phyloP scores from a whole-genome alignment of 164 flowering plant species.

The Liquidambar formosana region DNA sequence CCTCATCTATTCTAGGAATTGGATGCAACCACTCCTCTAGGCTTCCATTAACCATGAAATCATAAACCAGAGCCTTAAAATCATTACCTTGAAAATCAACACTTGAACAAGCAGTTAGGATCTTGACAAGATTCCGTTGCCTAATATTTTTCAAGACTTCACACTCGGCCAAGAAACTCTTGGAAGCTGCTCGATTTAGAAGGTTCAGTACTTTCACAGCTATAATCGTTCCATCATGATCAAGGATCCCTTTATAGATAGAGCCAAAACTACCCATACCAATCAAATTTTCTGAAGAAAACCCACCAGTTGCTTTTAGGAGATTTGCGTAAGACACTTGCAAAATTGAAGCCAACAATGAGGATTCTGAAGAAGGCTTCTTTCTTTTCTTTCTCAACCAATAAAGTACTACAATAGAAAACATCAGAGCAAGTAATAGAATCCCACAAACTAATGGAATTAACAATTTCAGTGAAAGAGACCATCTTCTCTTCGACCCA shows the following conservation, averaged over 20 bases:
- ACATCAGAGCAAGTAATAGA: not conserved
- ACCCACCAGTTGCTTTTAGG: constrained; percentile 24
- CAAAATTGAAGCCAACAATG: not conserved
- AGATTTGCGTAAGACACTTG: constrained; percentile 25
- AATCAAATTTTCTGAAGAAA: constrained; percentile 26
- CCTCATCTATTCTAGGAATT: not conserved
- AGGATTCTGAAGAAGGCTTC: not conserved
- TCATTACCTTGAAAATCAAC: too few species aligned
- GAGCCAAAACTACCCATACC: constrained; percentile 32
- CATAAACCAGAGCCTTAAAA: too few species aligned
- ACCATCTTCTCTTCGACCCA: not conserved
- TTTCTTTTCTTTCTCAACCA: constrained; percentile 5
- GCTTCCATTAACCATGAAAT: too few species aligned
- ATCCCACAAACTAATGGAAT: not conserved
- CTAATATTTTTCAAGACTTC: constrained; percentile 22
- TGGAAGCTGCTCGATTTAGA: constrained; percentile 24
- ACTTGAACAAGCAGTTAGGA: constrained; percentile 32
- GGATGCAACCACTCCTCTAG: too few species aligned
- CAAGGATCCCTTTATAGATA: constrained; percentile 32
- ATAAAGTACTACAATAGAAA: not conserved
- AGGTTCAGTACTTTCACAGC: constrained; percentile 38
- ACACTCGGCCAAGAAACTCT: constrained; percentile 23
- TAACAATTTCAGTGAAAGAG: not conserved
- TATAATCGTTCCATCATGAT: not conserved
- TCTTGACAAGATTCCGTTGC: constrained; percentile 37